Evolutionary conservation across 148 eudicot species (phyloP), one percentile per base, ranked within the genome.

Genomic region (Polygonum maritimum): DNA sequence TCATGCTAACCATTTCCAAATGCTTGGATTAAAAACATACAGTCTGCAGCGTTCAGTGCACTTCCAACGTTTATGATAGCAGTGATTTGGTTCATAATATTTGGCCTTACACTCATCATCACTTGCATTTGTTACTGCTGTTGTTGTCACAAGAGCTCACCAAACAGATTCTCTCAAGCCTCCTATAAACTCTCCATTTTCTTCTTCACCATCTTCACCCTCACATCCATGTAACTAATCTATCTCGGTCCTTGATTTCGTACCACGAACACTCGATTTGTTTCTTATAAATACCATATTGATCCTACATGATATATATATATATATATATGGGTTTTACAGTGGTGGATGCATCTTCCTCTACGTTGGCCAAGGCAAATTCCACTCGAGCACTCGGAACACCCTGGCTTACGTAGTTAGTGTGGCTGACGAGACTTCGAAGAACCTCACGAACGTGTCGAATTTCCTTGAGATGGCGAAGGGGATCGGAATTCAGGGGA

Each of bases 21-120:
- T 51, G 19, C 21, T 62, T 31, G 69, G 15, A 62, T 62, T 62
- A 10, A 54, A 54, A 54, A 31, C 31, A 76, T 77, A 86, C 90
- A 89, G 92, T 89, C 92, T 33, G 82, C 82, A 58, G 81, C 78
- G 49, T 85, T 80, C 77, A 83, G 88, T 57, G 86, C 88, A 22
- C 87, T 54, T 39, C 88, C 90, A 49, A 78, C 84, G 73, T 82
- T 87, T 15, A 48, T 80, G 2, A 74, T 82, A 51, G 92, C 88
- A 38, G 80, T 45, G 48, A 76, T 78, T 58, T 89, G 90, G 92
- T 82, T 89, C 74, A 22, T 85, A 51, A 14, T 87, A 49, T 87
- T 89, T 73, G 92, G 90, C 77, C 78, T 89, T 22, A 80, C 81
- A 78, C 80, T 89, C 83, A 12, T 75, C 48, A 75, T 83, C 76